Evolutionary conservation across 2,329 filamentous ascomycete genomes (phyloP).

Genomic region (Epichloe gansuensis): DNA sequence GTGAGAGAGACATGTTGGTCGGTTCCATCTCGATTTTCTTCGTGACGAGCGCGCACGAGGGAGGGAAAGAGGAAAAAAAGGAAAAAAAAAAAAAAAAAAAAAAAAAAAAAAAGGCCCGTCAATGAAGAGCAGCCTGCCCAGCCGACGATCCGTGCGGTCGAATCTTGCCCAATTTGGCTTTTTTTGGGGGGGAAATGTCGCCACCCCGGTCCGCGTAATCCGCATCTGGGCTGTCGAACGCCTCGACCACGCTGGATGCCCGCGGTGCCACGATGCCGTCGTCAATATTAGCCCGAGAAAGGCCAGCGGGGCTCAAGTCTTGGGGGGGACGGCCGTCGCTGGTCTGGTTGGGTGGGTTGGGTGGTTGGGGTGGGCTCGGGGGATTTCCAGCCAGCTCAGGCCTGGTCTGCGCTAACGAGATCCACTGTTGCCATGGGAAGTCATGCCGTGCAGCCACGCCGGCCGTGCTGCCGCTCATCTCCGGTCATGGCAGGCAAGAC

Average conservation of each 20-base stretch:
- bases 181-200: neutral
- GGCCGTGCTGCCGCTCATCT: no score
- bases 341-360: neutral
- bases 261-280: neutral
- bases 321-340: slow-evolving; percentile 4
- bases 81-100: no score
- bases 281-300: neutral
- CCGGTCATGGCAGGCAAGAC: neutral
- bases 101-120: neutral
- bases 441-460: no score
- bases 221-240: neutral
- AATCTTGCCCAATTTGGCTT: neutral
- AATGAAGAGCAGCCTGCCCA: neutral
- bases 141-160: neutral
- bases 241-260: neutral
- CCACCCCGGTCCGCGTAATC: neutral
- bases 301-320: slow-evolving; percentile 6
- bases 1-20: neutral
- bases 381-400: slow-evolving; percentile 4
- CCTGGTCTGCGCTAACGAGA: neutral
- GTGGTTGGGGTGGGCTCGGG: neutral
- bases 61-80: no score
- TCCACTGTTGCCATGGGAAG: neutral
- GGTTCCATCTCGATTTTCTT: neutral
- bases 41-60: neutral